Evolutionary conservation across 345 rosid species (phyloP).

Genomic region (Clausena lansium): DNA sequence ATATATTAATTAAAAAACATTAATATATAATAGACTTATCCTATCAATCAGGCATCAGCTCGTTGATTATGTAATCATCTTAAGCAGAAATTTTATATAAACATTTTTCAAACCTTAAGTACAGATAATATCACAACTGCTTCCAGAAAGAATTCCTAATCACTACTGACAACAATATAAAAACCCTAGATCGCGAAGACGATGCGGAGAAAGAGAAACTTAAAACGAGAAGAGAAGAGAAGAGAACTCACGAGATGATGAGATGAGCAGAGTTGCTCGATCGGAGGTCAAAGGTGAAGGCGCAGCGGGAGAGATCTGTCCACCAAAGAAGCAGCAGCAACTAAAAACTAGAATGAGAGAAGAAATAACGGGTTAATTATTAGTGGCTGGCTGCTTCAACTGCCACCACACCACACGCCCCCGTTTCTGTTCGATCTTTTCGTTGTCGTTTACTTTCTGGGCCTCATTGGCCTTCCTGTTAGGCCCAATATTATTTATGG

Average conservation of each 20-base stretch:
- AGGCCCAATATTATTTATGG: neutral
- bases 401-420: neutral
- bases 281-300: constrained; percentile 1
- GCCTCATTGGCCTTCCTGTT: neutral
- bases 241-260: constrained; percentile 12
- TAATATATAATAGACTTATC: neutral
- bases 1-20: neutral
- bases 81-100: neutral
- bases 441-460: neutral
- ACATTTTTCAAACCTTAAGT: neutral
- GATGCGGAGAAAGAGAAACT: neutral
- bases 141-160: neutral
- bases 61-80: neutral
- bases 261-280: neutral
- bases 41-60: neutral
- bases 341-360: neutral
- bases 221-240: neutral
- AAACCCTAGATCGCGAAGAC: constrained; percentile 1
- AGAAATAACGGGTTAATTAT: neutral
- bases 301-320: constrained; percentile 8
- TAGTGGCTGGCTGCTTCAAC: neutral
- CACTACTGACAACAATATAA: neutral
- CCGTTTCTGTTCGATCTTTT: neutral
- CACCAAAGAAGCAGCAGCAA: neutral
- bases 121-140: neutral